Conservation (phyloP, 805 yeast genomes). For the Barnettozyma pratensis region DNA sequence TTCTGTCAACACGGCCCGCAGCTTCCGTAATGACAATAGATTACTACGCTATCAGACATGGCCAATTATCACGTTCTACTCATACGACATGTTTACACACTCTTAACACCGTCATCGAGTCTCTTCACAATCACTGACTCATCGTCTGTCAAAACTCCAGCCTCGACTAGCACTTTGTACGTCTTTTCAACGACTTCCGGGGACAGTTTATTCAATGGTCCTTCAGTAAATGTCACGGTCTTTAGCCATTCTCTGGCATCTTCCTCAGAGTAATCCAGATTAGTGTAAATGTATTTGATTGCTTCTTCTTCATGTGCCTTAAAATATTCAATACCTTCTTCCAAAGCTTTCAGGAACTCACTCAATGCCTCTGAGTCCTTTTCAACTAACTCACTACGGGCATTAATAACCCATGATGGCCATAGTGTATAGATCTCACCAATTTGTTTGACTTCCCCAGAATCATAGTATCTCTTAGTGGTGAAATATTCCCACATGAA, state of each 20-base stretch:
- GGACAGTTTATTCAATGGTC: conserved; percentile 40
- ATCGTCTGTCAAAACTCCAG: conserved; percentile 48
- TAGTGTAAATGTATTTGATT: conserved; percentile 52
- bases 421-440: conserved; percentile 94
- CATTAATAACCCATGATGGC: conserved; percentile 89
- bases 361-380: conserved; percentile 26
- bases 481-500: conserved; percentile 97
- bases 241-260: conserved; percentile 82
- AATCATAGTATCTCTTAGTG: conserved; percentile 77
- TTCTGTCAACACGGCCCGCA: not conserved
- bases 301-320: conserved; percentile 57
- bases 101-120: not conserved
- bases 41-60: too few relatives aligned
- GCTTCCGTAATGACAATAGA: not conserved
- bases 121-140: conserved; percentile 29
- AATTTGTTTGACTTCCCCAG: conserved; percentile 69
- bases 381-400: conserved; percentile 35
- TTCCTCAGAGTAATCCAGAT: conserved; percentile 68
- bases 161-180: conserved; percentile 48
- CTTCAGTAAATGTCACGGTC: conserved; percentile 58
- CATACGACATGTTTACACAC: not conserved
- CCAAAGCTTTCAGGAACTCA: conserved; percentile 48
- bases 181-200: conserved; percentile 50
- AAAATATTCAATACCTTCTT: conserved; percentile 67
- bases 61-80: too few relatives aligned